Evolutionary conservation across 768 basidiomycete genomes (phyloP).

Genomic region (Hemileccinum rubropunctum): DNA sequence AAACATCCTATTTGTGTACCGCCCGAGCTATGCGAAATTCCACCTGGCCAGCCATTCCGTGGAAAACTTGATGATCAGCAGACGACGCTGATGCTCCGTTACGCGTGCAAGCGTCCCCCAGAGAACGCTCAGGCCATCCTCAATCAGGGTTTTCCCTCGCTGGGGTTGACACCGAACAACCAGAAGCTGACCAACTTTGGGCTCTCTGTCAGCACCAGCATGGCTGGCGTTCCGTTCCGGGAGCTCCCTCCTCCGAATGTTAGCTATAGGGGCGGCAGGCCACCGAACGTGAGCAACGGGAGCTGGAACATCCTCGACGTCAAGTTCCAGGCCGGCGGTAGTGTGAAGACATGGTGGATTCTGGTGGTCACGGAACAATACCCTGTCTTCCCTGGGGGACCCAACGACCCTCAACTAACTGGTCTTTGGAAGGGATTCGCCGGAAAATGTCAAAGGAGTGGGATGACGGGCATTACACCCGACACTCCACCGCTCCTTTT

Average conservation of each 20-base stretch:
- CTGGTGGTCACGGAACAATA: slow-evolving; percentile 57
- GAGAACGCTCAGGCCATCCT: slow-evolving; percentile 59
- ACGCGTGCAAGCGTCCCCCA: slow-evolving; percentile 61
- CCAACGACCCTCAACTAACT: slow-evolving; percentile 29
- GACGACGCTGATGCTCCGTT: slow-evolving; percentile 67
- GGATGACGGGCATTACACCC: slow-evolving; percentile 61
- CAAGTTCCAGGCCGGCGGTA: slow-evolving; percentile 58
- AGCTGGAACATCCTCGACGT: slow-evolving; percentile 78
- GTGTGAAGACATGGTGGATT: slow-evolving; percentile 61
- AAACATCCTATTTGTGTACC: slow-evolving; percentile 46
- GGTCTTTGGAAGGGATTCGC: slow-evolving; percentile 52
- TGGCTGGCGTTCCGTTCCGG: slow-evolving; percentile 65
- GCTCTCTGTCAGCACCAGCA: slow-evolving; percentile 50
- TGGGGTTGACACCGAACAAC: slow-evolving; percentile 48
- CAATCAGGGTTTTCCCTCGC: slow-evolving; percentile 50
- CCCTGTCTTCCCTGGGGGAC: slow-evolving; percentile 35
- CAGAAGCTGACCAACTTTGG: slow-evolving; percentile 53
- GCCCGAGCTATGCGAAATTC: slow-evolving; percentile 69
- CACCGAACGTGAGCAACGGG: slow-evolving; percentile 49
- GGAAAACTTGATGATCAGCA: slow-evolving; percentile 60
- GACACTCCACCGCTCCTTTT: slow-evolving; percentile 35
- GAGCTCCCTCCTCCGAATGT: slow-evolving; percentile 59
- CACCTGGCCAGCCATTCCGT: slow-evolving; percentile 55
- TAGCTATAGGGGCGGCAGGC: slow-evolving; percentile 47
- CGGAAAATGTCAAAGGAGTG: slow-evolving; percentile 54